These are phyloP conservation scores for Aspergillus ruber DNA, from an alignment of 2,329 filamentous ascomycete genomes.

Conservation along the genomic window DNA sequence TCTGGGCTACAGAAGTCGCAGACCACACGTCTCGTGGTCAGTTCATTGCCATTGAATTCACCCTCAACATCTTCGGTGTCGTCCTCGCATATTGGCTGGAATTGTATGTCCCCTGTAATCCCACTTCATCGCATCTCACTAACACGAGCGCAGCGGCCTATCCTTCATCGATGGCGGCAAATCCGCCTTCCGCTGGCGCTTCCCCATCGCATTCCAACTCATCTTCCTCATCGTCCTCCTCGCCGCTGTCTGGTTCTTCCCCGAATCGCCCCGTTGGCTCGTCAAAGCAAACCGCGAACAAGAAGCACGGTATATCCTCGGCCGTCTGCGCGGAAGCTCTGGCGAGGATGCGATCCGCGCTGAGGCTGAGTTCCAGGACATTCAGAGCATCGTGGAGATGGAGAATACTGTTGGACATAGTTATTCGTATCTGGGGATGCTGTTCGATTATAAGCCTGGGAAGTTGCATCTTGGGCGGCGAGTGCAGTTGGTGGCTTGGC, in stretches of 20 bases:
- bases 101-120: slow-evolving; percentile 33
- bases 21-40: slow-evolving; percentile 62
- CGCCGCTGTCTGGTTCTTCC: slow-evolving; percentile 57
- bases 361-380: slow-evolving; percentile 62
- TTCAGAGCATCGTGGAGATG: slow-evolving; percentile 55
- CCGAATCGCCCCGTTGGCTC: slow-evolving; percentile 56
- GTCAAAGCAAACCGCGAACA: slow-evolving; percentile 60
- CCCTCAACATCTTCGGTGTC: slow-evolving; percentile 65
- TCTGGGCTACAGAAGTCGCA: slow-evolving; percentile 65
- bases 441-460: slow-evolving; percentile 59
- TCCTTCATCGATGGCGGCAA: slow-evolving; percentile 55
- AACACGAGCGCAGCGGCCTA: slow-evolving; percentile 41
- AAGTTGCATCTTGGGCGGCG: slow-evolving; percentile 61
- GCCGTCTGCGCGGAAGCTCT: slow-evolving; percentile 55
- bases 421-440: slow-evolving; percentile 59
- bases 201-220: slow-evolving; percentile 66
- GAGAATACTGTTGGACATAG: slow-evolving; percentile 50
- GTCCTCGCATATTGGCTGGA: slow-evolving; percentile 57
- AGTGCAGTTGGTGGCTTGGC: slow-evolving; percentile 64
- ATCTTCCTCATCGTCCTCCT: slow-evolving; percentile 56
- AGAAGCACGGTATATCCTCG: slow-evolving; percentile 61
- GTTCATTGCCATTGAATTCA: slow-evolving; percentile 67
- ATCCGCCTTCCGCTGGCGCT: slow-evolving; percentile 59
- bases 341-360: slow-evolving; percentile 49
- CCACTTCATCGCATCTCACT: neutral